Base-by-base conservation (phyloP, 2,329 filamentous ascomycete species). In the Xylogone sp. region DNA sequence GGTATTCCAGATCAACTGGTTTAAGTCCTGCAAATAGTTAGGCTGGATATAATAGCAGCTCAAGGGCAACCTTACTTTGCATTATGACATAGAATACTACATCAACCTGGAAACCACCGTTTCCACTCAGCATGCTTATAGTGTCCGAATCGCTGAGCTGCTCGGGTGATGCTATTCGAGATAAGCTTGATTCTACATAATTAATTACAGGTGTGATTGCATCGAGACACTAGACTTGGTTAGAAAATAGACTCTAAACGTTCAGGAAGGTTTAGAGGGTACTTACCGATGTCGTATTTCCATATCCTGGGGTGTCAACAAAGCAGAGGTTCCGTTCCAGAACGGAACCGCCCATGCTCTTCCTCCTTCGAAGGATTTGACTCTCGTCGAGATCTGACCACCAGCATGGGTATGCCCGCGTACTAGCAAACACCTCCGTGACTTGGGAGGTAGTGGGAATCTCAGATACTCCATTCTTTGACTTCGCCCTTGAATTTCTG, bases 271-370 rank as follows among this genome's bases (percentile, higher is more conserved):
- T 21, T 42, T 13, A 20, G 42, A 21, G 42, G 18, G 51, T 9
- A 50, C 79, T 54, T 69, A 83, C 77, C 34, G 78, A 80, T 44
- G 72, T 75, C 44, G 75, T 76, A 57, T 66, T 71, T 42, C 75
- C 72, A 67, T 82, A 83, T 12, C 85, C 84, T 10, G 87, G 83
- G 2, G 88, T 93, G 70, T 97, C 93, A 52, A 97, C 84, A 65
- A 99, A 97, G 68, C 90, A 96, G 4, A 99, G 71, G 64, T 99
- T 99, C 24, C 93, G 82, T 65, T 97, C 93, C 44, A 97, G 73
- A 39, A 97, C 81, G 20, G 83, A 80, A 56, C 94, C 91, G 7
- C 84, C 84, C 48, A 83, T 73, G 62, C 88, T 93, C 65, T 85
- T 88, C 61, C 87, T 79, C 63, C 84, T 78, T 45, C 80, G 75